phyloP scores from a whole-genome alignment of 2,329 filamentous ascomycete species.

The Thermoascus crustaceus region DNA sequence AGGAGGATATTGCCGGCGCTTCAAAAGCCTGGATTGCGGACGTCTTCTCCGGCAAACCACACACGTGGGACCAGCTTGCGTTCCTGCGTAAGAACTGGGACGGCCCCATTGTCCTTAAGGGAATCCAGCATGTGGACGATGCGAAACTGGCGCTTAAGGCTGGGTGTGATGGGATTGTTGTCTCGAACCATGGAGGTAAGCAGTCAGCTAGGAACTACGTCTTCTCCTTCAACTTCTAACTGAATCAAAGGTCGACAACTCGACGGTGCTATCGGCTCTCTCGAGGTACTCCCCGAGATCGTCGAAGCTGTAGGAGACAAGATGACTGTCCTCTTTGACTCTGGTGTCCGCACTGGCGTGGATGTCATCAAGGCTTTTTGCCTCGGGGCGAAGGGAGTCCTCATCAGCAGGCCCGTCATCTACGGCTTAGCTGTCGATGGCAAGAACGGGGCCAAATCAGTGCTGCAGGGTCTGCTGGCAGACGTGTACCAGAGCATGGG shows the following conservation, averaged over 20 bases:
- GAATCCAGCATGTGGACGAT: constrained; percentile 46
- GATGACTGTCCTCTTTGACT: constrained; percentile 44
- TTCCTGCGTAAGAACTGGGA: constrained; percentile 53
- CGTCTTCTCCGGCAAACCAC: constrained; percentile 46
- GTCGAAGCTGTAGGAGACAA: constrained; percentile 49
- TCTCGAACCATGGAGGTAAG: constrained; percentile 48
- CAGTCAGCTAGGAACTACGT: too few relatives aligned
- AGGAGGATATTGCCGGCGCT: constrained; percentile 45
- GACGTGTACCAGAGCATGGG: constrained; percentile 52
- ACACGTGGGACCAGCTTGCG: constrained; percentile 55
- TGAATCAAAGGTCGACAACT: constrained; percentile 43
- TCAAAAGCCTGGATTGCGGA: constrained; percentile 46
- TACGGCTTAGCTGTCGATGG: constrained; percentile 52
- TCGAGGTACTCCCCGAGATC: constrained; percentile 52
- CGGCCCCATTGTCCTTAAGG: constrained; percentile 57
- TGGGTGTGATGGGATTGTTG: constrained; percentile 43
- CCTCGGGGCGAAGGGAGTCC: constrained; percentile 50
- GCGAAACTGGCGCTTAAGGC: constrained; percentile 37
- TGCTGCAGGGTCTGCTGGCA: constrained; percentile 43
- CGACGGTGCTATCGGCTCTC: constrained; percentile 43
- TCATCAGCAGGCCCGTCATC: constrained; percentile 51
- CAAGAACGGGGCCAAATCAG: constrained; percentile 46
- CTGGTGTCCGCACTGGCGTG: constrained; percentile 41
- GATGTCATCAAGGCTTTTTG: constrained; percentile 46
- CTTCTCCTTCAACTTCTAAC: background rate